Evolutionary conservation across 2,329 filamentous ascomycete genomes (phyloP), one percentile per base, ranked within the genome.

Genomic region (Chaetomium sp.): DNA sequence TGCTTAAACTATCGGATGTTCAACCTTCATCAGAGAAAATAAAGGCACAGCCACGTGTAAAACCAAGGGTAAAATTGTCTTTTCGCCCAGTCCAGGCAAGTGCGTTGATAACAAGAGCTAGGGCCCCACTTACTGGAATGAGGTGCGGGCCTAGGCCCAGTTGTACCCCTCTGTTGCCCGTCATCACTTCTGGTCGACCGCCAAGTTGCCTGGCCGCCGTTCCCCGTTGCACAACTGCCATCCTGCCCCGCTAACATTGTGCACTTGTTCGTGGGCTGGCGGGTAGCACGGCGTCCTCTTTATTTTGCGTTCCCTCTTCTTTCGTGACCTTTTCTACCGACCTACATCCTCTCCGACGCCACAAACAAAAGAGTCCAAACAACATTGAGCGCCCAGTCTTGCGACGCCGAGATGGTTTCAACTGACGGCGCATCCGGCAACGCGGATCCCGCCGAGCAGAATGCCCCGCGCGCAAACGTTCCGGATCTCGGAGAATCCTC

Each of bases 331-430:
- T 19, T 40, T 50, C 10, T 11, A 14, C 40, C 38, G 49, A 19
- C 8, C 14, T 44, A 36, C 33, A 9, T 6, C 7, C 11, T 44
- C 11, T 19, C n/a, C n/a, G 33, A 9, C 42, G 35, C 35, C 7
- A 14, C 46, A 41, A 42, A 44, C 19, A 27, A 12, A 42, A 42
- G 6, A n/a, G 11, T 42, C 11, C 40, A 6, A 42, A 42, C 40
- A 42, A 9, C 32, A 10, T 38, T 10, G 34, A 33, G 4, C 52
- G 19, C 19, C 19, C 19, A 27, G 19, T 27, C 19, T 27, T 27
- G 36, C 49, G 38, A 32, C 38, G 34, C 41, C 56, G 38, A 45
- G 44, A 65, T 65, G 63, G 57, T 59, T 33, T 58, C 59, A 54
- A 61, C 54, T n/a, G 38, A 46, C 19, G 50, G 46, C 52, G 54